Percentiles rank a stretch among this genome's conserved stretches.
phyloP scores from a whole-genome alignment of 495 filamentous ascomycete species.

The Jackrogersella minutella region DNA sequence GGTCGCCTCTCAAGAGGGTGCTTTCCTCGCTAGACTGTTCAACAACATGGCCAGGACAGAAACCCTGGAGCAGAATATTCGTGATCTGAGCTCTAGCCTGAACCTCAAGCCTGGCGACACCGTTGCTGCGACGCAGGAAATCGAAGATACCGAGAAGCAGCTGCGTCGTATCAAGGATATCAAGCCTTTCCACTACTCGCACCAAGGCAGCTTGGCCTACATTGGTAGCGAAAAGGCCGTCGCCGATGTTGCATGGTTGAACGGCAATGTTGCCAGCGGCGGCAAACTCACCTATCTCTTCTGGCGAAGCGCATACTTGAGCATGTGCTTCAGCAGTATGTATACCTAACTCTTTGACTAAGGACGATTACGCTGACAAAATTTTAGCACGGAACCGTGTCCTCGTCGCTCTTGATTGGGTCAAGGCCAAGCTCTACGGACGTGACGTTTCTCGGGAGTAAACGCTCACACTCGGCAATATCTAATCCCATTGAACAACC shows the following conservation, averaged over 20 bases:
- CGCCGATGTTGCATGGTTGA: slow-evolving; percentile 96
- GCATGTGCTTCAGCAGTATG: slow-evolving; percentile 99
- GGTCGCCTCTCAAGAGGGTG: slow-evolving; percentile 94
- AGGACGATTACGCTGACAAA: slow-evolving; percentile 26
- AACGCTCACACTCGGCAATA: slow-evolving; percentile 33
- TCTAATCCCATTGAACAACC: slow-evolving; percentile 6
- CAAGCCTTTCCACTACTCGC: slow-evolving; percentile 96
- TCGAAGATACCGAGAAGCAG: slow-evolving; percentile 84
- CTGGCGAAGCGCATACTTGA: slow-evolving; percentile 97
- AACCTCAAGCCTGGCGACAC: slow-evolving; percentile 61
- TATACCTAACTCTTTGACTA: slow-evolving; percentile 42
- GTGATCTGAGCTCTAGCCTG: slow-evolving; percentile 61
- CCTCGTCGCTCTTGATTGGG: slow-evolving; percentile 91
- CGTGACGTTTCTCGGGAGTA: slow-evolving; percentile 96
- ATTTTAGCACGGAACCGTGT: slow-evolving; percentile 83
- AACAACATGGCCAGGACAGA: slow-evolving; percentile 97
- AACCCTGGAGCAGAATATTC: slow-evolving; percentile 74
- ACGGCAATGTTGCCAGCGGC: slow-evolving; percentile 90
- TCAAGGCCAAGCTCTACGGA: slow-evolving; percentile 94
- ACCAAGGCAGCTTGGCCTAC: slow-evolving; percentile 96
- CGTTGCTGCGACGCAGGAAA: slow-evolving; percentile 76
- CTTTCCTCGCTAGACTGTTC: slow-evolving; percentile 93
- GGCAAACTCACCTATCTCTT: slow-evolving; percentile 88
- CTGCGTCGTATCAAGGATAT: slow-evolving; percentile 89
- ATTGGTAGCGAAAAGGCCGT: slow-evolving; percentile 98